Percentiles rank a stretch among this genome's conserved stretches.
phyloP scores from a whole-genome alignment of 83 land plant species.

The Diphasiastrum complanatum region DNA sequence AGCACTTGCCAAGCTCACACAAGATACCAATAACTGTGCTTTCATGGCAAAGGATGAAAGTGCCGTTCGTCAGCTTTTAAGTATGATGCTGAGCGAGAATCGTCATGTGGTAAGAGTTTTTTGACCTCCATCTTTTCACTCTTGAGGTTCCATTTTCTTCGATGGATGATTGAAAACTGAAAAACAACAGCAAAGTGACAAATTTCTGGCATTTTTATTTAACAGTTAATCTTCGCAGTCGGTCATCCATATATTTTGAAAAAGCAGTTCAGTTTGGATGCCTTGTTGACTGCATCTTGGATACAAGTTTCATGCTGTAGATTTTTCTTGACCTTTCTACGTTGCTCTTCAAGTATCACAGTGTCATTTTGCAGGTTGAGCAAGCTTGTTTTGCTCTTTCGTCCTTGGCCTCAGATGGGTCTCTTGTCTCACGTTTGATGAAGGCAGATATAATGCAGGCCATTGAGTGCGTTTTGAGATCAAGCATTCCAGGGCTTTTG shows the following conservation, averaged over 20 bases:
- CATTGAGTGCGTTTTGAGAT: constrained; percentile 61
- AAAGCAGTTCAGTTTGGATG: no score
- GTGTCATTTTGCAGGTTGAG: constrained; percentile 59
- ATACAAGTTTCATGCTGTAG: no score
- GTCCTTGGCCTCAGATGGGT: constrained; percentile 76
- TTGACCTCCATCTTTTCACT: constrained; percentile 1
- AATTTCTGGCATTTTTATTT: no score
- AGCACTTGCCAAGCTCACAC: constrained; percentile 84
- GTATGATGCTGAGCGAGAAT: constrained; percentile 94
- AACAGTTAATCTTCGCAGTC: no score
- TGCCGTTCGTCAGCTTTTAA: constrained; percentile 94
- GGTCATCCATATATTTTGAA: no score
- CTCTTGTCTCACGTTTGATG: constrained; percentile 71
- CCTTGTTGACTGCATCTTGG: no score
- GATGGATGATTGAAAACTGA: no score
- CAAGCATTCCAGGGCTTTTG: constrained; percentile 52
- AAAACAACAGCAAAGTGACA: no score
- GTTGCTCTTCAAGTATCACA: constrained; percentile 2
- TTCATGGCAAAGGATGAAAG: constrained; percentile 93
- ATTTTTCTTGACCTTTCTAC: background rate
- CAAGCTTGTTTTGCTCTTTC: constrained; percentile 93
- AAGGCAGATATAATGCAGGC: constrained; percentile 93
- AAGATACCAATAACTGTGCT: constrained; percentile 65
- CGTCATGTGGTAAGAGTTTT: constrained; percentile 82
- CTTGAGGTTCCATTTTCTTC: no score